Evolutionary conservation across 225 moss, liverwort and hornwort genomes (phyloP), one percentile per base, ranked within the genome.

Genomic region (Polytrichum formosum): DNA sequence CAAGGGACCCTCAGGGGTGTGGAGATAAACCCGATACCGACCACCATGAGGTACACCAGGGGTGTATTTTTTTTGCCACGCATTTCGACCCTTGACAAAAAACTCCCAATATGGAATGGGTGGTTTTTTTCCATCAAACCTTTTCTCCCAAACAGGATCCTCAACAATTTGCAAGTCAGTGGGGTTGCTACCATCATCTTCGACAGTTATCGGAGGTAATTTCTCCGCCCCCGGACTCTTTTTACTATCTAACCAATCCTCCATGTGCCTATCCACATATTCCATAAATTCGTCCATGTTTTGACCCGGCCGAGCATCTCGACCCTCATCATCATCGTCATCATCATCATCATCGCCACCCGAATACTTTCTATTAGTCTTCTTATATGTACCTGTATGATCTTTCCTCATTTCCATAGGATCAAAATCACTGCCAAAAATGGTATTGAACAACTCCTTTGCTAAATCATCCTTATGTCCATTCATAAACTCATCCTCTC

Each of bases 121-220:
- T 20, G 94, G 98, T 60, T 72, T 62, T 77, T 87, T 98, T 25
- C 75, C 85, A 1, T 69, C 71, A 67, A 91, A 92, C 74, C 90
- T 82, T 68, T 85, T 90, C 66, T 81, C 82, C 92, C 94, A 94
- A 59, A 94, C 98, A 54, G 98, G 94, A 54, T 99, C 98, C 64
- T 91, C 80, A 65, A 90, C 68, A 8, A 92, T 16, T 37, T 82
- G 71, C 54, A 71, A 60, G 29, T 69, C 26, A 2, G 84, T 72
- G 26, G 69, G 69, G 69, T 84, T 18, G 6, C 27, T 70, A 21
- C 92, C 98, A 67, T 99, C 91, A 61, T 99, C 98, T 66, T 26
- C 74, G 8, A 86, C 6, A 25, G 73, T 67, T 46, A 89, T 86
- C 25, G 89, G 76, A 54, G 89, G 89, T 4, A 89, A 67, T 62